These are phyloP conservation scores for Ceratocystis colombiana DNA, from an alignment of 2,329 filamentous ascomycete species.

Conservation along the genomic window DNA sequence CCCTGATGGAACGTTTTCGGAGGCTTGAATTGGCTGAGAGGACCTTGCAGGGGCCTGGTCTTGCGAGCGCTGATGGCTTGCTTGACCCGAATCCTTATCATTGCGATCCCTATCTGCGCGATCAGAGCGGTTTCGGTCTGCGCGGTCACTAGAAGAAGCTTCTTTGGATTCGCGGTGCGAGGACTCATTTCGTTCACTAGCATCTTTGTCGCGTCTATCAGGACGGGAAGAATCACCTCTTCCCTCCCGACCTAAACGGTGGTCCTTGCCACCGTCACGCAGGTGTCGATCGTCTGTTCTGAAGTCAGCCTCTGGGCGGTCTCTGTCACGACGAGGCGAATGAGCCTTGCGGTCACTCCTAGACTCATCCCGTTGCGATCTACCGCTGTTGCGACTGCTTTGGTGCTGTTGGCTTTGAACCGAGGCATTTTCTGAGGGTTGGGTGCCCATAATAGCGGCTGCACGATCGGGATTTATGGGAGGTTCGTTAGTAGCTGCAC, in stretches of 20 bases:
- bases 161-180: slow-evolving; percentile 27
- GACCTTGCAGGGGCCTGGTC: slow-evolving; percentile 32
- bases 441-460: slow-evolving; percentile 36
- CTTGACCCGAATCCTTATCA: slow-evolving; percentile 33
- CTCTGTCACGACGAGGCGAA: slow-evolving; percentile 22
- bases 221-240: slow-evolving; percentile 44
- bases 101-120: slow-evolving; percentile 6
- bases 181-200: slow-evolving; percentile 31
- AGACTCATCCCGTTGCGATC: slow-evolving; percentile 18
- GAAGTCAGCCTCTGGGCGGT: slow-evolving; percentile 15
- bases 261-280: slow-evolving; percentile 30
- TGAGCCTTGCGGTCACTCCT: slow-evolving; percentile 17
- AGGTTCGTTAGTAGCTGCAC: slow-evolving; percentile 35
- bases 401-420: neutral
- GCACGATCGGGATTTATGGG: slow-evolving; percentile 48
- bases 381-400: slow-evolving; percentile 5
- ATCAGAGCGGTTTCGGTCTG: neutral
- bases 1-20: slow-evolving; percentile 28
- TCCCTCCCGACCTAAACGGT: slow-evolving; percentile 29
- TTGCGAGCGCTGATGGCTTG: slow-evolving; percentile 44
- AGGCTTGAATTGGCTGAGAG: neutral
- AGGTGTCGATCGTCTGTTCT: slow-evolving; percentile 17
- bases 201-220: slow-evolving; percentile 33
- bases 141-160: slow-evolving; percentile 7
- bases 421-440: neutral